Percentiles rank a stretch among this genome's conserved stretches.
Conservation (phyloP, 2,329 filamentous ascomycete species). For the Arthrocladium fulminans region DNA sequence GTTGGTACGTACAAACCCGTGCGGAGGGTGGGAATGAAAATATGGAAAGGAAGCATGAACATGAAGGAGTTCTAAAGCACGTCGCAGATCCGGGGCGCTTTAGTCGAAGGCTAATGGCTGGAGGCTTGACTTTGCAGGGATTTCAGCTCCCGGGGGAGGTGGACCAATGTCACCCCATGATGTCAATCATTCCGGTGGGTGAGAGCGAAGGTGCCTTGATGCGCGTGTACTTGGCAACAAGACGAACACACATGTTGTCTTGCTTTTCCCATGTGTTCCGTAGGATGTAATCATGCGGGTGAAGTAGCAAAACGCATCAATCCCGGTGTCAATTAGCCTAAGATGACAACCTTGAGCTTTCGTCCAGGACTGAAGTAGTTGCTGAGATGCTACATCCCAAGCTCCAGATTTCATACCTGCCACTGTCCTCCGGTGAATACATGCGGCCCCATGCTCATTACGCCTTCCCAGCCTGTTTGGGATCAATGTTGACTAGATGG, state of each 20-base stretch:
- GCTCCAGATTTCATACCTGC: no score
- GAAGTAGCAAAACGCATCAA: neutral
- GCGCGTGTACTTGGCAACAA: no score
- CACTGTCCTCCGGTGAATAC: no score
- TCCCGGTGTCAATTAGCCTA: neutral
- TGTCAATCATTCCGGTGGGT: conserved; percentile 2
- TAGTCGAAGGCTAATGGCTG: neutral
- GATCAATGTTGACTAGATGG: conserved; percentile 32
- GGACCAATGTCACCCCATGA: conserved; percentile 4
- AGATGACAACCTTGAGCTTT: neutral
- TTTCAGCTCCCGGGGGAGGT: neutral
- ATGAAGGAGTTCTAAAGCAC: neutral
- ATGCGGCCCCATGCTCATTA: no score
- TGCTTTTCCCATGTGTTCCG: no score
- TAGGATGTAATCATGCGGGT: neutral
- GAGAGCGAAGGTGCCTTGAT: no score
- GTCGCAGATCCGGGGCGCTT: conserved; percentile 1
- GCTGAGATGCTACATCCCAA: no score
- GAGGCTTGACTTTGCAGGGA: conserved; percentile 1
- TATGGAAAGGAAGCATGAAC: neutral
- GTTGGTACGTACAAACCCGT: neutral
- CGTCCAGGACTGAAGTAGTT: no score
- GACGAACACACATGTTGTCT: no score
- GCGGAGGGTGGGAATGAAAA: neutral
- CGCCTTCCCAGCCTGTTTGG: conserved; percentile 14